These are phyloP conservation scores for Balakata baccata DNA, from an alignment of 345 rosid species.

Conservation along the genomic window DNA sequence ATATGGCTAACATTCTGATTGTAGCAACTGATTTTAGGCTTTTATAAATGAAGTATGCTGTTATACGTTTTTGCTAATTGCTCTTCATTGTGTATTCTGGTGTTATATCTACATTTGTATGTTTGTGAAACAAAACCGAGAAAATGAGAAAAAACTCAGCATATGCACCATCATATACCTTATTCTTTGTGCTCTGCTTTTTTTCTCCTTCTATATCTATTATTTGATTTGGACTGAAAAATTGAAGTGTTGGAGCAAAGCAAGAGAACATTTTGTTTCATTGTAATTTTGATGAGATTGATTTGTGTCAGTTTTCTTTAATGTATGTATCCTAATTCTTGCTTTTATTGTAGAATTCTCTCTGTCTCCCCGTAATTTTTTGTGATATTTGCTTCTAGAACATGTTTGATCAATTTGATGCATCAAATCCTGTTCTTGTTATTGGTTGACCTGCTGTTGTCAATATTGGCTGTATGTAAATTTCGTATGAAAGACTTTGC, in stretches of 20 bases:
- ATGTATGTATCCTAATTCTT: neutral
- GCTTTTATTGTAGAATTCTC: neutral
- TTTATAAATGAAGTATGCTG: neutral
- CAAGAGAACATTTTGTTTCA: neutral
- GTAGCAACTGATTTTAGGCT: neutral
- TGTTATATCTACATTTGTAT: neutral
- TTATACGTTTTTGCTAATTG: neutral
- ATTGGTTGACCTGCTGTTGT: neutral
- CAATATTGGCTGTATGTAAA: neutral
- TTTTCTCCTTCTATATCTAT: neutral
- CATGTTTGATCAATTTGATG: neutral
- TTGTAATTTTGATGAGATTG: neutral
- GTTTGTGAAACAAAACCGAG: too few species aligned
- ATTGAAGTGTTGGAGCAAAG: conserved; percentile 3
- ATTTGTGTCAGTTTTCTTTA: neutral
- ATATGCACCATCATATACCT: neutral
- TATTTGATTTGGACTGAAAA: neutral
- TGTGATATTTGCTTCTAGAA: neutral
- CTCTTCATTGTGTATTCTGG: neutral
- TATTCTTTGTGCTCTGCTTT: neutral
- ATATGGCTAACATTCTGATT: neutral
- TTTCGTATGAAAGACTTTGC: neutral
- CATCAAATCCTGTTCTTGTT: neutral
- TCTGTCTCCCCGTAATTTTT: neutral
- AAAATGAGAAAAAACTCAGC: neutral